A percentile compares a stretch with the other conserved stretches of the same genome.
phyloP scores from a whole-genome alignment of 768 basidiomycete species.

The Termitomyces heimii region DNA sequence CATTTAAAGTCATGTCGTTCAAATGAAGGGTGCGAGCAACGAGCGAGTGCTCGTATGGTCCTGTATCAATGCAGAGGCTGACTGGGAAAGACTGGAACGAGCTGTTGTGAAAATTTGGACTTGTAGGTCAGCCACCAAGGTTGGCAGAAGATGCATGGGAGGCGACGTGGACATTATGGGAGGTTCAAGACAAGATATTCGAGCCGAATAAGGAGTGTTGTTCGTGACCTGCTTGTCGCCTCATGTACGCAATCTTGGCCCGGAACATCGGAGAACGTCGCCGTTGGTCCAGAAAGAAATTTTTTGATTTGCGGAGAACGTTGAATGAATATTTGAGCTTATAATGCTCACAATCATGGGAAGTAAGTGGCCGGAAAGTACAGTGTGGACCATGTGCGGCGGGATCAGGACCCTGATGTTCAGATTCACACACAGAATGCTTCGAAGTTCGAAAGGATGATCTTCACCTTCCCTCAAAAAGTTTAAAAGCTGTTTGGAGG shows the following conservation, averaged over 20 bases:
- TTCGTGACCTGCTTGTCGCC: background rate
- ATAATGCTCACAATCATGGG: background rate
- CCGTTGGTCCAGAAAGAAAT: background rate
- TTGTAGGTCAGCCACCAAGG: background rate
- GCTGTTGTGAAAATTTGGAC: background rate
- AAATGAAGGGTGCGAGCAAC: background rate
- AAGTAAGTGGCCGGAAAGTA: background rate
- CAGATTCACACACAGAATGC: conserved; percentile 16
- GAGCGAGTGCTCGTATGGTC: background rate
- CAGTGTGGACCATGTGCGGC: conserved; percentile 10
- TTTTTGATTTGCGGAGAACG: background rate
- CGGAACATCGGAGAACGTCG: background rate
- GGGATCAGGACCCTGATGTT: conserved; percentile 10
- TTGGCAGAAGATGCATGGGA: background rate
- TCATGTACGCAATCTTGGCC: background rate
- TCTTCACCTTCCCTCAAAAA: conserved; percentile 20
- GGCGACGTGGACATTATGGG: background rate
- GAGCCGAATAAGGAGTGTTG: background rate
- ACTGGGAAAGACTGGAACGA: background rate
- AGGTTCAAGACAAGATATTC: background rate
- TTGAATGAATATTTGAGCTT: background rate
- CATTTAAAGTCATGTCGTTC: conserved; percentile 4
- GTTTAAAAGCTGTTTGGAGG: conserved; percentile 14
- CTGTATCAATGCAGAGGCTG: conserved; percentile 2
- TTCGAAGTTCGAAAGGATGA: conserved; percentile 17